phyloP scores from a whole-genome alignment of 495 filamentous ascomycete species.

The Lentithecium fluviatile region DNA sequence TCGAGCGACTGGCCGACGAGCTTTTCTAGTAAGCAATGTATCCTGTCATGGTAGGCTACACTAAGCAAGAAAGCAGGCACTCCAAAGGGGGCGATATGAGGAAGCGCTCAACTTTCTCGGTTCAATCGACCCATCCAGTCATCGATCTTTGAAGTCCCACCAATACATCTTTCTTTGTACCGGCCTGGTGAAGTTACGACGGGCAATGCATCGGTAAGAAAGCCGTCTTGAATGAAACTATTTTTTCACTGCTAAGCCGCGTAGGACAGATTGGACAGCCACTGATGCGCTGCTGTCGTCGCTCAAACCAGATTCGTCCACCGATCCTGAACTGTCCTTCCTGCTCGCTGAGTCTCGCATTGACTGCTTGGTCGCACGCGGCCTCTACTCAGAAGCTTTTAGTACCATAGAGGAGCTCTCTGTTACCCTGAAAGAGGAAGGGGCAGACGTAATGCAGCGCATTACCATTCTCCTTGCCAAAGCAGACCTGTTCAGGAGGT shows the following conservation, averaged over 20 bases:
- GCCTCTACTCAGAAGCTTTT: slow-evolving; percentile 64
- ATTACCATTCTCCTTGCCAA: slow-evolving; percentile 75
- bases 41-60: neutral
- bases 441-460: slow-evolving; percentile 71
- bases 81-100: slow-evolving; percentile 67
- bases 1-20: slow-evolving; percentile 60
- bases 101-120: slow-evolving; percentile 68
- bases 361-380: slow-evolving; percentile 65
- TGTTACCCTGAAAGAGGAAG: slow-evolving; percentile 62
- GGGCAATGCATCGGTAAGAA: slow-evolving; percentile 29
- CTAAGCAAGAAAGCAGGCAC: slow-evolving; percentile 47
- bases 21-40: slow-evolving; percentile 50
- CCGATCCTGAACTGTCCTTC: slow-evolving; percentile 68
- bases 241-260: neutral
- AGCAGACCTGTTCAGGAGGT: slow-evolving; percentile 66
- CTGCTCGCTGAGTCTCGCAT: slow-evolving; percentile 68
- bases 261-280: slow-evolving; percentile 25
- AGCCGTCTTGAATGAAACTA: neutral
- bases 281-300: slow-evolving; percentile 9
- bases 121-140: slow-evolving; percentile 59
- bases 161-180: slow-evolving; percentile 65
- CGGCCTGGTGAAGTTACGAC: slow-evolving; percentile 30
- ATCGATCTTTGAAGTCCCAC: slow-evolving; percentile 73
- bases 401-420: slow-evolving; percentile 65
- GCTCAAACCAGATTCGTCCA: slow-evolving; percentile 18